These are phyloP conservation scores for Aspergillus transmontanensis DNA, from an alignment of 2,329 filamentous ascomycete genomes.

Conservation along the genomic window DNA sequence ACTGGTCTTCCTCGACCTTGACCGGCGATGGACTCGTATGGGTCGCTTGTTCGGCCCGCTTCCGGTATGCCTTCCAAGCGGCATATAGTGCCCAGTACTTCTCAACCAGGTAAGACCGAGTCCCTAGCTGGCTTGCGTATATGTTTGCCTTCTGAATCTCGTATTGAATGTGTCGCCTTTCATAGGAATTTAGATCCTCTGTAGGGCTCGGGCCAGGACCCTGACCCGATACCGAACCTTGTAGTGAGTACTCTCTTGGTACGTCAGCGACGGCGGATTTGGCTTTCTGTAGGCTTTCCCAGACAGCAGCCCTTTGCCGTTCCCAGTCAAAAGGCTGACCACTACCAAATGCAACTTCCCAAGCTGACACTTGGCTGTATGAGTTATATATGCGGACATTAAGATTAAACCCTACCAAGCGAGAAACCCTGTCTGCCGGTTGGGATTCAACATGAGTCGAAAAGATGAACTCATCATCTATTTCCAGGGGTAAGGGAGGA, in stretches of 20 bases:
- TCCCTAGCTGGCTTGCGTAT: constrained; percentile 77
- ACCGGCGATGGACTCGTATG: constrained; percentile 17
- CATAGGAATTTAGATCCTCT: constrained; percentile 25
- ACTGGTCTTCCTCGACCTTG: constrained; percentile 24
- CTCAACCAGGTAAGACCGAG: constrained; percentile 81
- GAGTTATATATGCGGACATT: constrained; percentile 78
- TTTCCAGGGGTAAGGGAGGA: constrained; percentile 76
- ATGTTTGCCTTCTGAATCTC: constrained; percentile 94
- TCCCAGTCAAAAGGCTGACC: constrained; percentile 74
- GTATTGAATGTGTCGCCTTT: constrained; percentile 61
- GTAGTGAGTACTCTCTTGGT: constrained; percentile 68
- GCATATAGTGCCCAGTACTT: constrained; percentile 80
- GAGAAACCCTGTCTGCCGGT: constrained; percentile 67
- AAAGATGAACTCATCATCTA: constrained; percentile 82
- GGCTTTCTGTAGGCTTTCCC: constrained; percentile 69
- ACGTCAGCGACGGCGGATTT: constrained; percentile 69
- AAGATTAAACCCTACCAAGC: constrained; percentile 78
- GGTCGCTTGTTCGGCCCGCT: constrained; percentile 17
- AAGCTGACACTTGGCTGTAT: constrained; percentile 75
- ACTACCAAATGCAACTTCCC: constrained; percentile 80
- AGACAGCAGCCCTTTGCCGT: constrained; percentile 73
- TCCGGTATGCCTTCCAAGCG: constrained; percentile 50
- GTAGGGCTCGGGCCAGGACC: constrained; percentile 21
- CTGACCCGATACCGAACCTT: constrained; percentile 14
- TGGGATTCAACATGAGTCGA: constrained; percentile 71